Conservation (phyloP, 176 grass and related monocot genomes). For the Eremochloa ophiuroides region DNA sequence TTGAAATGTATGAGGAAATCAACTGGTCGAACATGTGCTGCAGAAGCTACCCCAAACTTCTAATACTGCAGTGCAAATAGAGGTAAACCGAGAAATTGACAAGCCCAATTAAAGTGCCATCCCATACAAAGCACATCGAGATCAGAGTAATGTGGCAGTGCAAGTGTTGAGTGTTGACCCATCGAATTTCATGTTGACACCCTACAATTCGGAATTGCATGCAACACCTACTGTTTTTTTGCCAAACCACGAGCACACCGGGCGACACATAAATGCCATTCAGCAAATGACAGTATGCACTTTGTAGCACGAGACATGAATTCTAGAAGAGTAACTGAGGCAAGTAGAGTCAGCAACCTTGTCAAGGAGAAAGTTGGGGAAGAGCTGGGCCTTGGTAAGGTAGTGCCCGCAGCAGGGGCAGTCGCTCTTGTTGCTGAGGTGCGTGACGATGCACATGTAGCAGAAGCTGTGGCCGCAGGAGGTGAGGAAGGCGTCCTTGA, state of each 20-base stretch:
- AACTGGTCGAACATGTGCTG: neutral
- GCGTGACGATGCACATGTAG: slow-evolving; percentile 99
- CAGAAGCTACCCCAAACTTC: neutral
- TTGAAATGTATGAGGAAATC: neutral
- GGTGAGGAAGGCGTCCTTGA: slow-evolving; percentile 98
- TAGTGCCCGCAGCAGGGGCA: slow-evolving; percentile 89
- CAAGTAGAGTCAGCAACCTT: slow-evolving; percentile 45
- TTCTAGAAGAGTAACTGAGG: neutral
- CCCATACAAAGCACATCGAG: neutral
- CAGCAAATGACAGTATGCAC: neutral
- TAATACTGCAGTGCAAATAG: neutral
- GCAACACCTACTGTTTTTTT: neutral
- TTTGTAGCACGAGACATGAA: neutral
- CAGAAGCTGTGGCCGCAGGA: slow-evolving; percentile 95
- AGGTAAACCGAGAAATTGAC: neutral
- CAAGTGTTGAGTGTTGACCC: neutral
- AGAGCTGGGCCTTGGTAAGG: slow-evolving; percentile 94
- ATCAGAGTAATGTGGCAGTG: neutral
- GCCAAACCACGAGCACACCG: neutral
- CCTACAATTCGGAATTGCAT: neutral
- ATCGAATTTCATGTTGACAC: neutral
- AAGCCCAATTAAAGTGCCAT: neutral
- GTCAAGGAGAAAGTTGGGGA: slow-evolving; percentile 92
- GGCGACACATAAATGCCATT: neutral
- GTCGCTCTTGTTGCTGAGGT: slow-evolving; percentile 84